Percentiles rank a stretch among this genome's conserved stretches.
Evolutionary conservation across 805 yeast species (phyloP).

Genomic region (Candida germanica): DNA sequence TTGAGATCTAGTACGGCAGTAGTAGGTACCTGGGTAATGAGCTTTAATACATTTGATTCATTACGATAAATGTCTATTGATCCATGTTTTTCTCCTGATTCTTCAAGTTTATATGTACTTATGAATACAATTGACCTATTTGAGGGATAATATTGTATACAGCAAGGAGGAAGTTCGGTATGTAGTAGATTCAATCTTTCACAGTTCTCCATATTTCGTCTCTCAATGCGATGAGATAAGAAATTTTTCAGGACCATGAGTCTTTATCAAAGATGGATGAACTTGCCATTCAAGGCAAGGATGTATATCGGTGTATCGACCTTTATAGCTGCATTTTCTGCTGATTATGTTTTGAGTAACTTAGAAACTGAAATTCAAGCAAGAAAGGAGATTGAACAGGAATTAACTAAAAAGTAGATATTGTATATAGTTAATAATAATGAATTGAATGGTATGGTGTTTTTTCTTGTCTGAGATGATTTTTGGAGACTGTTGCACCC

Average conservation of each 20-base stretch:
- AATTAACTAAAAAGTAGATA: slow-evolving; percentile 12
- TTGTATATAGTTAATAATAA: not conserved
- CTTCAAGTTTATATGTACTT: slow-evolving; percentile 79
- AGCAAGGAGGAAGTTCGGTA: slow-evolving; percentile 79
- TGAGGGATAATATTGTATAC: slow-evolving; percentile 56
- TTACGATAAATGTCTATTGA: slow-evolving; percentile 42
- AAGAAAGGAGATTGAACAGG: slow-evolving; percentile 26
- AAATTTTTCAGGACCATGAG: slow-evolving; percentile 11
- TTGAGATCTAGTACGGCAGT: slow-evolving; percentile 80
- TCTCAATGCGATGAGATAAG: not conserved
- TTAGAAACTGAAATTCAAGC: slow-evolving; percentile 36
- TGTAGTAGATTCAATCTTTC: slow-evolving; percentile 11
- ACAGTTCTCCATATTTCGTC: slow-evolving; percentile 4
- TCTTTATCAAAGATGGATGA: slow-evolving; percentile 35
- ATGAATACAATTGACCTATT: slow-evolving; percentile 49
- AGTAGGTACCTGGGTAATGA: slow-evolving; percentile 20
- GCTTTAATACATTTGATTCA: slow-evolving; percentile 12
- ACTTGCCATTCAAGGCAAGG: slow-evolving; percentile 38
- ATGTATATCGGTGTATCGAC: slow-evolving; percentile 41
- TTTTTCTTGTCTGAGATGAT: too few relatives aligned
- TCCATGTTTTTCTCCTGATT: slow-evolving; percentile 62
- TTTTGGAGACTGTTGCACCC: too few relatives aligned
- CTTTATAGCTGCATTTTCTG: slow-evolving; percentile 35
- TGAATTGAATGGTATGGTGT: too few relatives aligned
- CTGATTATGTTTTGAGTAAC: slow-evolving; percentile 36